Evolutionary conservation across 108 stramenopile genomes (phyloP), one percentile per base, ranked within the genome.

Genomic region (Stephanodiscus minutulus): DNA sequence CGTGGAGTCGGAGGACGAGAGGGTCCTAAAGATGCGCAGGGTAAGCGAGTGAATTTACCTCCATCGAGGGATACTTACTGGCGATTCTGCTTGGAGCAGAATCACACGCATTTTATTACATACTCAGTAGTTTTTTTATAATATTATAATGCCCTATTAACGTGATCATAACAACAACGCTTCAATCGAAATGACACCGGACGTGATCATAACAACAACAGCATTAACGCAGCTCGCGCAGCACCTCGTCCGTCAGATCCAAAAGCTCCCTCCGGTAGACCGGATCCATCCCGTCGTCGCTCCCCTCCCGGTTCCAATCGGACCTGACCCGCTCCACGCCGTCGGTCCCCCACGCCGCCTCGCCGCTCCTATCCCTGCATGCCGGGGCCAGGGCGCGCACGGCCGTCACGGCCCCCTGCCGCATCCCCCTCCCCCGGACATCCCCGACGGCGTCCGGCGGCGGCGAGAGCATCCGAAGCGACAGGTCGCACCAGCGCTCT

Each of bases 401-500:
- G 8, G 85, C 72, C 56, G 68, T 62, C 47, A 90, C 20, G 9
- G 83, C 59, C 20, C 81, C 61, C 58, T 87, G 85, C 18, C 79
- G 70, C 5, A 87, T 68, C 10, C 67, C 58, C 27, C 52, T 39
- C 10, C 66, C 31, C 8, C 62, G 24, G 27, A 43, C 47, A 49
- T 17, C 29, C 57, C 80, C 67, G 7, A 74, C 11, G 53, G 80
- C 8, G 52, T 79, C 48, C 44, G 52, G 47, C 65, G 73, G 59
- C 70, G 49, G 50, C 24, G 61, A 28, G 36, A 73, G 57, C 77
- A 79, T 72, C 7, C 70, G 64, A 25, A 79, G 54, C 35, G 78
- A 69, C 21, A 74, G 57, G 48, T 87, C 79, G 55, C 87, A 90
- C 74, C 81, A 85, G 17, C 64, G 66, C 33, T 73, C 60, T 9